Conservation (phyloP, 305 asterid genomes). For the Fraxinus albicans region DNA sequence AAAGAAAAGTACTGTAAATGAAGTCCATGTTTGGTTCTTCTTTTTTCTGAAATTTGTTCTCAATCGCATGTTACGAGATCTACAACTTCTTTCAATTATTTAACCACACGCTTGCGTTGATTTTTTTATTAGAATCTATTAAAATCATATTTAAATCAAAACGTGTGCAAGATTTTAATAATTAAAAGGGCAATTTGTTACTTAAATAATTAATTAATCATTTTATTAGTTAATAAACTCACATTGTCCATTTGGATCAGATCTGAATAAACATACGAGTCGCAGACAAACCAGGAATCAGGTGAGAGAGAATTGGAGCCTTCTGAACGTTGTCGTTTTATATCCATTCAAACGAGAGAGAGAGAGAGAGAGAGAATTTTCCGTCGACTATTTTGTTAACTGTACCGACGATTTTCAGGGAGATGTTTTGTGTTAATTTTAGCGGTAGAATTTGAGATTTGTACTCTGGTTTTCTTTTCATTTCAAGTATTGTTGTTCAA, state of each 20-base stretch:
- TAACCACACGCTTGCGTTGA: not conserved
- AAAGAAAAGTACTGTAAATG: no score
- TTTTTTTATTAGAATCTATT: not conserved
- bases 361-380: conserved; percentile 8
- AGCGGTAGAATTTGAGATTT: not conserved
- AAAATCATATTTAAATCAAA: not conserved
- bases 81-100: no score
- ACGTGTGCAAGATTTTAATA: not conserved
- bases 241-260: not conserved
- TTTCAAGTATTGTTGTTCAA: conserved; percentile 6
- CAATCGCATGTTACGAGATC: not conserved
- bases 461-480: not conserved
- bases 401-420: conserved; percentile 28
- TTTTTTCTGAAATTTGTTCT: no score
- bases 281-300: not conserved
- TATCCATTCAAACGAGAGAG: not conserved
- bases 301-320: conserved; percentile 1
- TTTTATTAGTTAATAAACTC: not conserved
- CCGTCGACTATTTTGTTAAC: conserved; percentile 19
- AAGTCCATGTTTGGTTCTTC: not conserved
- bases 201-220: not conserved
- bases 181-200: not conserved
- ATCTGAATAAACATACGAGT: not conserved
- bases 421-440: conserved; percentile 21
- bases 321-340: conserved; percentile 29